Conservation (phyloP, 306 rosid genomes). For the Trifolium fragiferum region DNA sequence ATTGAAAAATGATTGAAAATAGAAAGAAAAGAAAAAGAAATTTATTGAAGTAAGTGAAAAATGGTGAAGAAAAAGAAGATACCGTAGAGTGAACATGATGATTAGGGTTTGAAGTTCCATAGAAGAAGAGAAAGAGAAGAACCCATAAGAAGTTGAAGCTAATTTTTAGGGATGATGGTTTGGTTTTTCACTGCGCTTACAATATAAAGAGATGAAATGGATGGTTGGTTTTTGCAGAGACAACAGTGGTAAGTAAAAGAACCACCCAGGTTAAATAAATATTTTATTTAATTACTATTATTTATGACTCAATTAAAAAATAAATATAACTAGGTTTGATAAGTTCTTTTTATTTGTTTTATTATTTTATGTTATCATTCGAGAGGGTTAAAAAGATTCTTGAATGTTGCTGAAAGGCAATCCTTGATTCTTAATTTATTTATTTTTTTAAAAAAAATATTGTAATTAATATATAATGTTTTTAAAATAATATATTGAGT, state of each 20-base stretch:
- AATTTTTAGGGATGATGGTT: conserved; percentile 32
- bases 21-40: background rate
- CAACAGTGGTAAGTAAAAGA: conserved; percentile 22
- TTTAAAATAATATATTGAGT: background rate
- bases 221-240: conserved; percentile 42
- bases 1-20: conserved; percentile 23
- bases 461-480: too few species aligned
- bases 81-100: conserved; percentile 46
- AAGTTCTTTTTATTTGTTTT: background rate
- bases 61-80: conserved; percentile 13
- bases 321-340: background rate
- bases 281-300: background rate
- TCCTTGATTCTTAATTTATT: background rate
- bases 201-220: conserved; percentile 42
- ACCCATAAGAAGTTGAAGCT: conserved; percentile 42
- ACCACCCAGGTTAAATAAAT: background rate
- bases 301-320: background rate
- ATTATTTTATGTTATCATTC: background rate
- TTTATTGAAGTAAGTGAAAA: background rate
- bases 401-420: conserved; percentile 19
- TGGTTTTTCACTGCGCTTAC: conserved; percentile 2
- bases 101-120: conserved; percentile 50
- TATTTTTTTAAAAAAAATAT: background rate
- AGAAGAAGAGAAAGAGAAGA: conserved; percentile 36
- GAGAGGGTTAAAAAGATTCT: background rate